Base-by-base conservation (phyloP, 495 filamentous ascomycete genomes). In the Tuber calosporum region DNA sequence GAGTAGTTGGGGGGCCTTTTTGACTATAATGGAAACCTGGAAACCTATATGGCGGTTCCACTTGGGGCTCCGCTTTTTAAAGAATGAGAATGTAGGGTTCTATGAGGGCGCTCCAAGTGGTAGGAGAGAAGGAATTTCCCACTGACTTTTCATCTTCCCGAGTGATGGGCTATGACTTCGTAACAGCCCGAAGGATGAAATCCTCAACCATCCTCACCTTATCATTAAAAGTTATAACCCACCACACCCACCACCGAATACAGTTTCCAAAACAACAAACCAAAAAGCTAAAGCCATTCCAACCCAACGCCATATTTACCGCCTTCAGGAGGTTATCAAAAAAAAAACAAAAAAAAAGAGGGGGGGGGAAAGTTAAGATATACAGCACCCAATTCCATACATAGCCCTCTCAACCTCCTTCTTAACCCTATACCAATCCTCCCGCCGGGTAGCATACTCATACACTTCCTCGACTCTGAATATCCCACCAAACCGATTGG, bases 391-490 rank as follows among this genome's bases (percentile, higher is more conserved):
- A 84, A 95, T 86, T 67, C 96, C 96, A 86, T 97, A 98, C 96
- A 98, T 97, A 36, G 93, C 94, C 83, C 91, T 90, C 86, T 99
- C 96, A 34, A 99, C 94, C 71, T 93, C 88, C 73, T 87, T 87
- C 84, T 90, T 90, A 6, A 99, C 91, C 71, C 87, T 85, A 81
- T 90, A 96, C 96, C 96, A 99, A 83, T 99, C 96, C 76, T 93
- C 93, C 73, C 96, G 85, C 74, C 96, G 85, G 82, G 97, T 93
- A 19, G 94, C 96, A 84, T 95, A 99, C 84, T 97, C 96, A 81
- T 95, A 97, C 1, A 98, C 95, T 83, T 99, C 96, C 81, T 99
- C 95, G 37, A 93, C 92, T 67, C 93, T 86, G 81, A 97, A 97
- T 72, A 98, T 92, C 3, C 96, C 96, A 22, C 90, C 85, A 82